A percentile compares a stretch with the other conserved stretches of the same genome.
phyloP scores from a whole-genome alignment of 768 basidiomycete species.

The Hebeloma cylindrosporum region DNA sequence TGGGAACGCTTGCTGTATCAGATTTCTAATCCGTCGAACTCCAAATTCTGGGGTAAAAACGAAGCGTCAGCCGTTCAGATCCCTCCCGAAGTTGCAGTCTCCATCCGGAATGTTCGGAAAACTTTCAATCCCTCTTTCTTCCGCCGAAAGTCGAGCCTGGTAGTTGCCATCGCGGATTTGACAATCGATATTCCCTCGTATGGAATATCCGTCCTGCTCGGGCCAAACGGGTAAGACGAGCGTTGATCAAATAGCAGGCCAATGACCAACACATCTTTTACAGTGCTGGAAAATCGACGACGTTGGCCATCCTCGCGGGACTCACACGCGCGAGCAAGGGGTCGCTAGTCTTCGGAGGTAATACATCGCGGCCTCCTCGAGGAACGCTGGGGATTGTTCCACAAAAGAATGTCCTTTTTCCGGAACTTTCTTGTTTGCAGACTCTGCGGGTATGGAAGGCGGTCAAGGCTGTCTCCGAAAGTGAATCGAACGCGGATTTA shows the following conservation, averaged over 20 bases:
- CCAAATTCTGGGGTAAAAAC: constrained; percentile 5
- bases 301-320: constrained; percentile 64
- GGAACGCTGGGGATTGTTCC: constrained; percentile 77
- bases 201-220: constrained; percentile 75
- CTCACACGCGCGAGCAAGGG: constrained; percentile 62
- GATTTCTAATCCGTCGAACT: constrained; percentile 37
- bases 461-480: constrained; percentile 54
- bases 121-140: constrained; percentile 54
- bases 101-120: constrained; percentile 59
- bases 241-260: neutral
- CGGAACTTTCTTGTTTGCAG: constrained; percentile 72
- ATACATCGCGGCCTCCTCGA: constrained; percentile 51
- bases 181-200: constrained; percentile 67
- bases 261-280: neutral
- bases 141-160: constrained; percentile 38
- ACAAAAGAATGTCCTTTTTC: constrained; percentile 81
- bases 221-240: constrained; percentile 61
- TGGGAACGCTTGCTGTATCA: constrained; percentile 67
- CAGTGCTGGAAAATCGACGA: constrained; percentile 78
- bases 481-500: constrained; percentile 51
- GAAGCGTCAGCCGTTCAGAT: constrained; percentile 18
- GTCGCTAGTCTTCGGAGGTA: constrained; percentile 56
- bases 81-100: constrained; percentile 54
- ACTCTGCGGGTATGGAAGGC: constrained; percentile 72
- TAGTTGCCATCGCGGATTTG: constrained; percentile 67